Conservation (phyloP, 495 filamentous ascomycete species). For the Saxophila tyrrhenica region DNA sequence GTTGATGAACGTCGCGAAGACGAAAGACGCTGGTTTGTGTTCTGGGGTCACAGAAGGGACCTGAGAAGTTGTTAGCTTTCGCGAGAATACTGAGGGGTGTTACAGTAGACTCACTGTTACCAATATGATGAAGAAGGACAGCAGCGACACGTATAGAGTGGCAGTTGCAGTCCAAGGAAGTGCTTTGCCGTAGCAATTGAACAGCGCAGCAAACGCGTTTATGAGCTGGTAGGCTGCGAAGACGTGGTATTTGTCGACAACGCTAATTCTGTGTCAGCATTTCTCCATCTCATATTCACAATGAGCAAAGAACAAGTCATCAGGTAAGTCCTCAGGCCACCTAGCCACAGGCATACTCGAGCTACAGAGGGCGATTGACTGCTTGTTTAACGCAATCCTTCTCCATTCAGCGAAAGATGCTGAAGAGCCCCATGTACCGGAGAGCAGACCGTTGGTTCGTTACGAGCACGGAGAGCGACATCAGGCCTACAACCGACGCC, state of each 20-base stretch:
- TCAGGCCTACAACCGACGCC: too few species aligned
- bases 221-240: conserved; percentile 38
- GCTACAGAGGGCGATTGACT: too few species aligned
- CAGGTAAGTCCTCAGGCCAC: too few species aligned
- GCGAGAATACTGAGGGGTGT: too few species aligned
- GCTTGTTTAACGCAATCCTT: too few species aligned
- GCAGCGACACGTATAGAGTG: conserved; percentile 39
- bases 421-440: too few species aligned
- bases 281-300: neutral
- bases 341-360: too few species aligned
- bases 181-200: conserved; percentile 47
- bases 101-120: conserved; percentile 31
- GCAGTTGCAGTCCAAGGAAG: conserved; percentile 40
- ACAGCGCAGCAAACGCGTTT: conserved; percentile 46
- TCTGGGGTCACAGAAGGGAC: conserved; percentile 43
- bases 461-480: too few species aligned
- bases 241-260: conserved; percentile 45
- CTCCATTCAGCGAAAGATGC: too few species aligned
- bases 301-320: too few species aligned
- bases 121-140: conserved; percentile 39
- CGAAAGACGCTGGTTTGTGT: conserved; percentile 44
- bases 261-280: conserved; percentile 23
- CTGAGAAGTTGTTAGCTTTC: neutral
- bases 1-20: conserved; percentile 52
- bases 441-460: too few species aligned